Evolutionary conservation across 176 grass and related monocot species (phyloP).

Genomic region (Poa pratensis): DNA sequence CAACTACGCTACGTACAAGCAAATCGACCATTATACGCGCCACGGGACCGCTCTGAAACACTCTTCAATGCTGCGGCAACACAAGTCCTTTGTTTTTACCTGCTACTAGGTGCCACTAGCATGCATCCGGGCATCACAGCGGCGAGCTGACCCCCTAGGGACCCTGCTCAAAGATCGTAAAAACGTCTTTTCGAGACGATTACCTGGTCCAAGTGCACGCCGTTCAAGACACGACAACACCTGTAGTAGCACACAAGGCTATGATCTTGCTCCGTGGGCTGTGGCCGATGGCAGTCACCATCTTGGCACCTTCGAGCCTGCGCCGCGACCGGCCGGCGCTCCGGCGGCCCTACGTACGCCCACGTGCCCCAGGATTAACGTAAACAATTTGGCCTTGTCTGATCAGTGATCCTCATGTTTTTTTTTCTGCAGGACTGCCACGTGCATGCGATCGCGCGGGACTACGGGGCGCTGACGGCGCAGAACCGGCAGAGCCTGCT

Average conservation of each 20-base stretch:
- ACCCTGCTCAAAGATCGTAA: neutral
- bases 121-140: neutral
- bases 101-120: neutral
- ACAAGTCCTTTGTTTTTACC: neutral
- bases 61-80: neutral
- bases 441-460: constrained; percentile 84
- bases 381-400: neutral
- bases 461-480: constrained; percentile 91
- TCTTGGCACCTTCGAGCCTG: no score
- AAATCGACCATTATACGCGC: neutral
- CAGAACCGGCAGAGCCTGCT: constrained; percentile 85
- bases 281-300: no score
- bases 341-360: constrained; percentile 24
- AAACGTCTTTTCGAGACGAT: neutral
- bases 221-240: neutral
- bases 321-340: neutral
- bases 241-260: neutral
- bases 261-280: neutral
- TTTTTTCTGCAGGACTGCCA: constrained; percentile 51
- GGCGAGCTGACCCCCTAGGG: neutral
- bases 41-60: neutral
- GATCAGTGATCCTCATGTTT: no score
- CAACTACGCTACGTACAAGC: neutral
- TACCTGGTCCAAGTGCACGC: neutral
- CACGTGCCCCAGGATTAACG: neutral